These are phyloP conservation scores for Candida tetrigidarum DNA, from an alignment of 1,139 yeast species.

Conservation along the genomic window DNA sequence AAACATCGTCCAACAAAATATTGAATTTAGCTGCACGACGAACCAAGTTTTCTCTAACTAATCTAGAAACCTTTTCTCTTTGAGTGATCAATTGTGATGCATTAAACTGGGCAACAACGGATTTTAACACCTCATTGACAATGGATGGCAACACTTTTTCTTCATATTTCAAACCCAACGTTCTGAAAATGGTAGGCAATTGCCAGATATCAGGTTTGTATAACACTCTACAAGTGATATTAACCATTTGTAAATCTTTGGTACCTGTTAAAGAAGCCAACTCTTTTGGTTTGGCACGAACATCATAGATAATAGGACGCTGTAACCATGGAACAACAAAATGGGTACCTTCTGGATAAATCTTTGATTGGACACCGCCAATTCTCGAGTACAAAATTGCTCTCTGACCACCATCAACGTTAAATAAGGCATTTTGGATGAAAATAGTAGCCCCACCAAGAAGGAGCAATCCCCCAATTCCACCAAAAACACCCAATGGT, in stretches of 20 bases:
- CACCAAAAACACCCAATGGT: constrained; percentile 68
- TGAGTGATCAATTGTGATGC: constrained; percentile 98
- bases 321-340: constrained; percentile 94
- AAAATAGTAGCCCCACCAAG: constrained; percentile 74
- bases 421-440: constrained; percentile 79
- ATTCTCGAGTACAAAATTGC: constrained; percentile 92
- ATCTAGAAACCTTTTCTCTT: constrained; percentile 92
- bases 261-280: constrained; percentile 99
- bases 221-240: constrained; percentile 95
- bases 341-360: constrained; percentile 95
- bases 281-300: constrained; percentile 96
- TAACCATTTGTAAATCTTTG: constrained; percentile 98
- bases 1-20: constrained; percentile 90
- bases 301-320: constrained; percentile 90
- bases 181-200: constrained; percentile 85
- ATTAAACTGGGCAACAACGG: constrained; percentile 97
- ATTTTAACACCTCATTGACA: constrained; percentile 94
- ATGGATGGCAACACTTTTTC: constrained; percentile 96
- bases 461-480: constrained; percentile 75
- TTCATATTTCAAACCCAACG: constrained; percentile 93
- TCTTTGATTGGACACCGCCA: constrained; percentile 83
- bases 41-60: constrained; percentile 87
- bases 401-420: constrained; percentile 99
- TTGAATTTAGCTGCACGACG: constrained; percentile 93
- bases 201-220: constrained; percentile 83